Evolutionary conservation across 495 filamentous ascomycete genomes (phyloP).

Genomic region (Penicillium lagena): DNA sequence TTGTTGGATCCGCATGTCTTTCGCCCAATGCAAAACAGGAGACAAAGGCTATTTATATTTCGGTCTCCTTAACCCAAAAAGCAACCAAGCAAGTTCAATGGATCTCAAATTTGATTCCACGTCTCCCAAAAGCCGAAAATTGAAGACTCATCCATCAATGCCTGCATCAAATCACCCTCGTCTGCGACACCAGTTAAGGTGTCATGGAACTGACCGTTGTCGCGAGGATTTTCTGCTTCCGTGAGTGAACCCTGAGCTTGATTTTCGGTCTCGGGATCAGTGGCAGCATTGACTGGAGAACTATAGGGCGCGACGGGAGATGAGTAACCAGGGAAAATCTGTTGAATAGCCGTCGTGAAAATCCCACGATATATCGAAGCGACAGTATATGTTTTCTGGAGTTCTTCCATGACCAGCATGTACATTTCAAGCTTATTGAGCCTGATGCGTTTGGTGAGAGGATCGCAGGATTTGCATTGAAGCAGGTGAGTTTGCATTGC

Average conservation of each 20-base stretch:
- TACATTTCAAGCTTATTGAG: slow-evolving; percentile 34
- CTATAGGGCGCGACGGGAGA: neutral
- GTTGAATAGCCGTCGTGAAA: slow-evolving; percentile 24
- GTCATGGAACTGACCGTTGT: neutral
- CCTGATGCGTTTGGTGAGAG: slow-evolving; percentile 26
- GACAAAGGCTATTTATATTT: too few species aligned
- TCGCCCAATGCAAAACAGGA: too few species aligned
- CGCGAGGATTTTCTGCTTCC: too few species aligned
- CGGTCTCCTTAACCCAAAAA: too few species aligned
- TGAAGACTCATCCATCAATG: slow-evolving; percentile 22
- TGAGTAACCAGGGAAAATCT: slow-evolving; percentile 17
- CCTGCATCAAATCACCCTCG: slow-evolving; percentile 17
- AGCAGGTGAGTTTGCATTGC: too few species aligned
- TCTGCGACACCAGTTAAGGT: too few species aligned
- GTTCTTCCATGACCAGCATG: slow-evolving; percentile 35
- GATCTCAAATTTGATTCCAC: neutral
- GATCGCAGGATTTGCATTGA: too few species aligned
- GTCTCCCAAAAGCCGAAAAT: slow-evolving; percentile 25
- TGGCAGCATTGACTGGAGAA: neutral
- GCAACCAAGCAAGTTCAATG: too few species aligned
- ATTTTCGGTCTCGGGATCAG: neutral
- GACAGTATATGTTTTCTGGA: slow-evolving; percentile 28
- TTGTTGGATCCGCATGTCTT: too few species aligned
- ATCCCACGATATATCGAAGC: slow-evolving; percentile 28
- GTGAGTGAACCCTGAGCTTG: too few species aligned